phyloP scores from a whole-genome alignment of 441 rosid genomes.

The Populus hybrid region DNA sequence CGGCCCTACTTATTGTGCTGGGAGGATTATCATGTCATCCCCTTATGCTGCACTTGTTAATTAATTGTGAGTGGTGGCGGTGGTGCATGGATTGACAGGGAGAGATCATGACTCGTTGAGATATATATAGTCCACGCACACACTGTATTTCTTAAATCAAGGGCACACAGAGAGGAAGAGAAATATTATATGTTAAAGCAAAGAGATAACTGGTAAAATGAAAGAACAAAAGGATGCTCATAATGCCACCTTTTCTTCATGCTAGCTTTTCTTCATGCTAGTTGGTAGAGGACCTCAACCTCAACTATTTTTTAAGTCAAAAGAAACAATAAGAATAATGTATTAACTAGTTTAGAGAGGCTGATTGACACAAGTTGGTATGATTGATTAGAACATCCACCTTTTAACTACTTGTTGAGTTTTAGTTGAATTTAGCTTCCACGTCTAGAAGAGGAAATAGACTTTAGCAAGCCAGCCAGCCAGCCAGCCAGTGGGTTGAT shows the following conservation, averaged over 20 bases:
- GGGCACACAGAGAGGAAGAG: neutral
- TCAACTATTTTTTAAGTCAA: neutral
- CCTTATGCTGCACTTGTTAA: neutral
- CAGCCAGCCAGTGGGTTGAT: neutral
- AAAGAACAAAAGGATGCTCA: neutral
- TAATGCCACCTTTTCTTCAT: slow-evolving; percentile 8
- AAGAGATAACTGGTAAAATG: neutral
- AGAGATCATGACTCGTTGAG: neutral
- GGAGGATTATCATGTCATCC: too few species aligned
- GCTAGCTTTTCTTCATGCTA: slow-evolving; percentile 2
- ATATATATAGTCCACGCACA: too few species aligned
- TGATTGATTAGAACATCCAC: neutral
- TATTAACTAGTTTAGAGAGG: neutral
- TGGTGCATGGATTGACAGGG: neutral
- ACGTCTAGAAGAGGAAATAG: too few species aligned
- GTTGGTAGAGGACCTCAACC: neutral
- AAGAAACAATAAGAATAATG: neutral
- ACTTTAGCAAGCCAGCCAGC: neutral
- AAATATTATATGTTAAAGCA: neutral
- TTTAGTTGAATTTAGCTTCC: too few species aligned
- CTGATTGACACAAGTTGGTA: neutral
- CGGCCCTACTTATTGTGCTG: too few species aligned
- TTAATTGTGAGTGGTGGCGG: neutral
- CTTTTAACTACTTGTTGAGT: neutral
- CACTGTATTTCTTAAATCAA: too few species aligned